Evolutionary conservation across 371 early-diverging fungal genomes (phyloP), one percentile per base, ranked within the genome.

Genomic region (Amoeboradix gromovi): DNA sequence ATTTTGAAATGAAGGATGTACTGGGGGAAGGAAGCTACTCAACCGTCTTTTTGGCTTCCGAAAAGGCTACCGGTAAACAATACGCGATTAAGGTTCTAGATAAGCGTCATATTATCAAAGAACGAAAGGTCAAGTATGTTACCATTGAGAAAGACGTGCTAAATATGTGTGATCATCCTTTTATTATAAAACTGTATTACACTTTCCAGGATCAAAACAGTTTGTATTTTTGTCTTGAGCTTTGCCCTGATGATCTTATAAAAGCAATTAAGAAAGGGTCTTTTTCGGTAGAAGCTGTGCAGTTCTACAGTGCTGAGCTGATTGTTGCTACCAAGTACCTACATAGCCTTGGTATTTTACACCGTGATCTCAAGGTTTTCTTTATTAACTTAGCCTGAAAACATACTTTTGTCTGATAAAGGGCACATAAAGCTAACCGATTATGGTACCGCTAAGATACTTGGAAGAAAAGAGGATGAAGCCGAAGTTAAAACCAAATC

Each of bases 11-110:
- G 72, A 90, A 89, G 1, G 77, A 82, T 31, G 77, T 82, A 0
- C 75, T 96, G 28, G 96, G 96, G 68, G 93, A 93, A 76, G 96
- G 96, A 31, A 87, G 89, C 27, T 96, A 92, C 77, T 93, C 94
- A 1, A 89, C 94, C 0, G 96, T 91, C 79, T 74, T 88, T 1
- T 76, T 80, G 66, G 90, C 86, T 1, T 78, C 76, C 22, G 90
- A 88, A 70, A 80, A 77, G 69, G 74, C 76, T 30, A 84, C 84
- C 16, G 79, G 77, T 30, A 82, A 81, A 66, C 79, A 81, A 29
- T 93, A 84, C 75, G 97, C 97, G 17, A 83, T 92, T 66, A 96
- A 96, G 71, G 84, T 92, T 30, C 82, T 96, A 17, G 91, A 92
- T 75, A 94, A 94, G 76, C 82, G 84, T 68, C 92, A 90, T 73